These are phyloP conservation scores for Toxoplasma gondii DNA, from an alignment of 169 alveolate genomes.

Conservation along the genomic window DNA sequence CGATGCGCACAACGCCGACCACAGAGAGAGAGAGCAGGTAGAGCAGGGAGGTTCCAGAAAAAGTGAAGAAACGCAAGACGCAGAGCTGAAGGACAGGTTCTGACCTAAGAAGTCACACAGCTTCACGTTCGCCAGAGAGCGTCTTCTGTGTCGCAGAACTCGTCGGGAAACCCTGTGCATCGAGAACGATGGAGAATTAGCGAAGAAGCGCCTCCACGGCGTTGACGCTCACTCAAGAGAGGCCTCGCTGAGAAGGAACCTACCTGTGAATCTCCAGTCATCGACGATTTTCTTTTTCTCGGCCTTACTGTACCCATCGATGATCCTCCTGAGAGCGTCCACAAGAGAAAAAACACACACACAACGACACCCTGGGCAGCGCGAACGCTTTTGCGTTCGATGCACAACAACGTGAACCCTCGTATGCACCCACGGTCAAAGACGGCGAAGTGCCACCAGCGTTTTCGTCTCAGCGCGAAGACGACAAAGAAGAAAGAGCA, in stretches of 20 bases:
- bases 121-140: too few species aligned
- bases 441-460: neutral
- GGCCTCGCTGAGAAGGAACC: neutral
- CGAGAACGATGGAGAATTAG: too few species aligned
- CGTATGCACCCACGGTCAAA: neutral
- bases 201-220: too few species aligned
- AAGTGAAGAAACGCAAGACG: too few species aligned
- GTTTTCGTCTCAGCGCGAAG: neutral
- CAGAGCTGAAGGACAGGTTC: too few species aligned
- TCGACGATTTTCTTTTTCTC: slow-evolving; percentile 37
- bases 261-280: slow-evolving; percentile 45
- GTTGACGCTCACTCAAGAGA: neutral
- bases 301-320: slow-evolving; percentile 34
- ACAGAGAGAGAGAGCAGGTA: neutral
- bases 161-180: too few species aligned
- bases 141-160: too few species aligned
- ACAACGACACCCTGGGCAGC: neutral
- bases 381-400: neutral
- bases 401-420: neutral
- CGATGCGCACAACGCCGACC: neutral
- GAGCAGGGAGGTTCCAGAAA: too few species aligned
- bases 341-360: too few species aligned
- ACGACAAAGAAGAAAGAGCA: neutral
- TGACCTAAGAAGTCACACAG: too few species aligned
- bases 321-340: neutral